These are phyloP conservation scores for Fraxinus sp. DNA, from an alignment of 305 asterid species.

Conservation along the genomic window DNA sequence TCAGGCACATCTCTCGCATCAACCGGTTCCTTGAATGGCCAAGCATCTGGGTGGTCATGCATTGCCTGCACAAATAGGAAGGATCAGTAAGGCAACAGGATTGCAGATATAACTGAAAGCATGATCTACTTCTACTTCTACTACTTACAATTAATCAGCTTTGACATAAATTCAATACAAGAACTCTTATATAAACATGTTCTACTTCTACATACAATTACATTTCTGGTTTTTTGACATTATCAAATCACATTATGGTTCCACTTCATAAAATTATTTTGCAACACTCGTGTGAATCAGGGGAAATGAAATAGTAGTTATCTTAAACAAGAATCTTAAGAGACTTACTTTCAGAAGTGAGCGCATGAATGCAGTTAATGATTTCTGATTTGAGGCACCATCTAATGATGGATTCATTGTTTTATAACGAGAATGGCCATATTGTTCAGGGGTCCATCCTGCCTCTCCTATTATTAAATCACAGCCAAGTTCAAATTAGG, in stretches of 20 bases:
- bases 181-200: background rate
- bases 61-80: constrained; percentile 58
- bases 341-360: constrained; percentile 70
- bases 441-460: constrained; percentile 95
- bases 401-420: constrained; percentile 55
- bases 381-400: constrained; percentile 65
- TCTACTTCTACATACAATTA: background rate
- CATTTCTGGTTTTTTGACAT: background rate
- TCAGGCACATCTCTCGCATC: constrained; percentile 98
- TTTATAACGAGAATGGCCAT: constrained; percentile 88
- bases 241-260: background rate
- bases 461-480: constrained; percentile 70
- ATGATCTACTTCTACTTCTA: too few relatives aligned
- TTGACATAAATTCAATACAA: background rate
- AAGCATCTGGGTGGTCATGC: constrained; percentile 94
- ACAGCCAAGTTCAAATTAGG: constrained; percentile 34
- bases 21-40: constrained; percentile 98
- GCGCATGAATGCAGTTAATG: constrained; percentile 87
- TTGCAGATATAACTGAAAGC: constrained; percentile 1
- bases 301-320: background rate
- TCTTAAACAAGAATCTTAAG: constrained; percentile 8
- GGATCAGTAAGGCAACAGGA: constrained; percentile 16
- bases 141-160: constrained; percentile 1
- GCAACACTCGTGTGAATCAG: background rate
- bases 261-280: background rate